Base-by-base conservation (phyloP, 2,329 filamentous ascomycete genomes). In the Nemania diffusa region DNA sequence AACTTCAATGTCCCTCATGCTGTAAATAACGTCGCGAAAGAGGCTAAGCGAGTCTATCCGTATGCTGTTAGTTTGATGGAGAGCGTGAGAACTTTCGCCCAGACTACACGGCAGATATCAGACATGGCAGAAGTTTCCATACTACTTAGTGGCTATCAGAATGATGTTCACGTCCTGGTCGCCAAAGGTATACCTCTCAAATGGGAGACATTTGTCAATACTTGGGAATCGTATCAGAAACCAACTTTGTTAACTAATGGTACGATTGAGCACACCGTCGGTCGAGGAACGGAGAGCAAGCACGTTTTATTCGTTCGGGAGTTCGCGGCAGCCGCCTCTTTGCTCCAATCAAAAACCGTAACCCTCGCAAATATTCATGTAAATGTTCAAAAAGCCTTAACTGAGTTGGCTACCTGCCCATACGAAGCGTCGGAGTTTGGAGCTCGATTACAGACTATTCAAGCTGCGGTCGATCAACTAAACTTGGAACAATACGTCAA, bases 11-110 rank as follows among this genome's bases (percentile, higher is more conserved):
- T 99, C 26, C 97, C 97, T 8, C 96, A 99, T 79, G 90, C 92
- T 15, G 93, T 99, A 76, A 97, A 91, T 80, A 98, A 93, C 70
- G 93, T 97, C 61, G 97, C 97, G 0, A 99, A 98, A 79, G 96
- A 99, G 78, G 97, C 96, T n/a, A 97, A 97, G 81, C 89, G 96
- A 60, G 96, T 99, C 3, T 99, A 99, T 74, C 96, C 96, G 0
- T 99, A 97, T 76, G 96, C 97, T 26, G 94, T 99, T 71, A 98
- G 94, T 76, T 82, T 99, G 72, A 99, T 99, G 94, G 96, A 99
- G 81, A 98, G 94, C 75, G 93, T 98, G n/a, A 89, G 94, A 65
- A 98, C 94, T 0, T 91, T 97, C 70, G 88, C 93, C 1, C 95
- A 98, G 80, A 97, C 94, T 0, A 91, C 91, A 73, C 90, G 93